Percentiles rank a stretch among this genome's conserved stretches.
Conservation (phyloP, 2,329 filamentous ascomycete species). For the Scedosporium aurantiacum region DNA sequence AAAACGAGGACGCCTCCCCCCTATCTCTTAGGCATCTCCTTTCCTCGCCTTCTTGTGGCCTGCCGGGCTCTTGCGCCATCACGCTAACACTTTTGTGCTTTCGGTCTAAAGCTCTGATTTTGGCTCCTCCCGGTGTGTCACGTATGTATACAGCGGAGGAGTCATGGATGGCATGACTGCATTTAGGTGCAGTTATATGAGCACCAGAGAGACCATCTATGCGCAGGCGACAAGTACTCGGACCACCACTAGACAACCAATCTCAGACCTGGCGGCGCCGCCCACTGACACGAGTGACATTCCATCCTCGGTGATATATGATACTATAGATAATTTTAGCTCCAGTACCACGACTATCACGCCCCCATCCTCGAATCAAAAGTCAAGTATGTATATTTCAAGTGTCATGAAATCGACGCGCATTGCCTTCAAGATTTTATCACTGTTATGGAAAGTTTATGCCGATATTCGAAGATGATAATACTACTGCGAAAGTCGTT, state of each 20-base stretch:
- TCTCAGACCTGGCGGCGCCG: too few species aligned
- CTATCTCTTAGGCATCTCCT: background rate
- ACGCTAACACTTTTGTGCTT: background rate
- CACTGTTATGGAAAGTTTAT: background rate
- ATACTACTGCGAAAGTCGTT: constrained; percentile 2
- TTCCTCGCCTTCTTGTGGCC: background rate
- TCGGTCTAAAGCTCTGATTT: background rate
- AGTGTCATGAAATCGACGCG: background rate
- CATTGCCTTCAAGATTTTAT: background rate
- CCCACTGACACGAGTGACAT: too few species aligned
- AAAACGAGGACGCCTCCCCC: background rate
- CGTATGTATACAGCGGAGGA: background rate
- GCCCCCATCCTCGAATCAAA: too few species aligned
- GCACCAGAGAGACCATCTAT: background rate
- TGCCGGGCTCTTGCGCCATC: background rate
- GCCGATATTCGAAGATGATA: background rate
- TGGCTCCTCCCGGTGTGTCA: background rate
- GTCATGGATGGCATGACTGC: background rate
- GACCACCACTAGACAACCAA: too few species aligned
- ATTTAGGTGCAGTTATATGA: background rate
- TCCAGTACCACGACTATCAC: too few species aligned
- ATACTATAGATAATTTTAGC: too few species aligned
- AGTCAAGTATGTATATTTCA: too few species aligned
- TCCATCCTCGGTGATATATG: too few species aligned
- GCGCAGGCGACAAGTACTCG: background rate